phyloP scores from a whole-genome alignment of 805 yeast genomes.

The Lipomyces chichibuensis region DNA sequence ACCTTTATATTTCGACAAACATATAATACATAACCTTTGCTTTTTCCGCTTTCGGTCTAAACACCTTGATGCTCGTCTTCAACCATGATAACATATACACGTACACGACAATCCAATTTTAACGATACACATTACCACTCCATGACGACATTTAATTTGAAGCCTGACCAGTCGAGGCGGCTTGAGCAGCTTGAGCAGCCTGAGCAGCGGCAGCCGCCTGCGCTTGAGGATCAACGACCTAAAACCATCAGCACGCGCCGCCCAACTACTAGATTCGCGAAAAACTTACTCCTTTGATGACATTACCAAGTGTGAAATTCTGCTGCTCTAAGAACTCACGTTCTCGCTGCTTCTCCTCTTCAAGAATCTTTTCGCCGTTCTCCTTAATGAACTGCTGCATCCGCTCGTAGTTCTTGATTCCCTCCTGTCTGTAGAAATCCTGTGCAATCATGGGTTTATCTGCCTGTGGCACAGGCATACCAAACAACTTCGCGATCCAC shows the following conservation, averaged over 20 bases:
- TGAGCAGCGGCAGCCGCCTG: slow-evolving; percentile 7
- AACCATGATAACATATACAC: not conserved
- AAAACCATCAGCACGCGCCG: not conserved
- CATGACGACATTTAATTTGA: not conserved
- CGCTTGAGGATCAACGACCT: slow-evolving; percentile 21
- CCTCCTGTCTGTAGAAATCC: slow-evolving; percentile 87
- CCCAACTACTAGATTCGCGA: not conserved
- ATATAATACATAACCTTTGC: not conserved
- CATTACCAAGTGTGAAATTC: slow-evolving; percentile 80
- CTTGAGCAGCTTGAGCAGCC: slow-evolving; percentile 6
- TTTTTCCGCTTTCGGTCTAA: not conserved
- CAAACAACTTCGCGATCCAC: slow-evolving; percentile 35
- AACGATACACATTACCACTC: not conserved
- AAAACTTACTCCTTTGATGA: slow-evolving; percentile 67
- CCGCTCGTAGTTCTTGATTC: slow-evolving; percentile 82
- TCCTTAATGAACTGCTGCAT: slow-evolving; percentile 83
- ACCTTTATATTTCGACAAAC: not conserved
- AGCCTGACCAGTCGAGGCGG: not conserved
- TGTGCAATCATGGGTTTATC: slow-evolving; percentile 68
- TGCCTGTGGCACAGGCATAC: slow-evolving; percentile 50
- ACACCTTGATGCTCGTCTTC: not conserved
- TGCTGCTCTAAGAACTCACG: slow-evolving; percentile 82
- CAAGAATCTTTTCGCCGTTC: slow-evolving; percentile 61
- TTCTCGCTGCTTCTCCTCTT: slow-evolving; percentile 52
- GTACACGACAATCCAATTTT: not conserved